Evolutionary conservation across 345 rosid genomes (phyloP).

Genomic region (Raphanus sativus): DNA sequence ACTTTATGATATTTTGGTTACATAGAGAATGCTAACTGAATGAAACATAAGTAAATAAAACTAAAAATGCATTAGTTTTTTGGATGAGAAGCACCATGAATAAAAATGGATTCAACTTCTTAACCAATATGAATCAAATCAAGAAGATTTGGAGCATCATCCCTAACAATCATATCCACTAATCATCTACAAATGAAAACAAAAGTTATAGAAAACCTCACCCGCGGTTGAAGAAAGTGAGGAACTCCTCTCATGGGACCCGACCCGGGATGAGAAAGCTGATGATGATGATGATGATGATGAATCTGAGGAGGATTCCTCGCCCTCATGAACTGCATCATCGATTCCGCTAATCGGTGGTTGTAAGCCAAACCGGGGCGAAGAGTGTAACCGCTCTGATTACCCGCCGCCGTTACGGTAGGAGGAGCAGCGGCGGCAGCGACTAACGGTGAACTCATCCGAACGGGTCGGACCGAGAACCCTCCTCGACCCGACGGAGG

Average conservation of each 20-base stretch:
- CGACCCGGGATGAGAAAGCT: constrained; percentile 25
- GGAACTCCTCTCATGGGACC: constrained; percentile 52
- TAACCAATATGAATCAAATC: neutral
- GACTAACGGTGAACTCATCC: constrained; percentile 28
- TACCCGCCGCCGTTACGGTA: constrained; percentile 27
- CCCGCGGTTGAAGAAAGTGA: constrained; percentile 46
- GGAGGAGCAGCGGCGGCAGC: constrained; percentile 34
- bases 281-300: constrained; percentile 25
- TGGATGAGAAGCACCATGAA: constrained; percentile 1
- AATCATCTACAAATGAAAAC: neutral
- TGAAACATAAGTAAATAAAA: neutral
- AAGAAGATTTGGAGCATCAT: neutral
- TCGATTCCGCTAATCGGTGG: constrained; percentile 28
- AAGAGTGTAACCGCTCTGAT: constrained; percentile 36
- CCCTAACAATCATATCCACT: constrained; percentile 1
- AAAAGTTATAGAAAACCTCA: constrained; percentile 3
- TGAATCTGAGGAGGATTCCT: constrained; percentile 39
- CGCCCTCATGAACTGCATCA: constrained; percentile 38
- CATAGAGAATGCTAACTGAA: neutral
- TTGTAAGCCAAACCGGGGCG: constrained; percentile 33
- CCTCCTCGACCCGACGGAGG: constrained; percentile 72
- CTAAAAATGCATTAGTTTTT: constrained; percentile 4
- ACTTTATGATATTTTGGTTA: neutral
- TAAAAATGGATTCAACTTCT: neutral
- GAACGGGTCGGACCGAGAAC: constrained; percentile 48